Percentiles rank a stretch among this genome's conserved stretches.
These are phyloP conservation scores for Phytopythium aichiense DNA, from an alignment of 352 stramenopile genomes.

Conservation along the genomic window DNA sequence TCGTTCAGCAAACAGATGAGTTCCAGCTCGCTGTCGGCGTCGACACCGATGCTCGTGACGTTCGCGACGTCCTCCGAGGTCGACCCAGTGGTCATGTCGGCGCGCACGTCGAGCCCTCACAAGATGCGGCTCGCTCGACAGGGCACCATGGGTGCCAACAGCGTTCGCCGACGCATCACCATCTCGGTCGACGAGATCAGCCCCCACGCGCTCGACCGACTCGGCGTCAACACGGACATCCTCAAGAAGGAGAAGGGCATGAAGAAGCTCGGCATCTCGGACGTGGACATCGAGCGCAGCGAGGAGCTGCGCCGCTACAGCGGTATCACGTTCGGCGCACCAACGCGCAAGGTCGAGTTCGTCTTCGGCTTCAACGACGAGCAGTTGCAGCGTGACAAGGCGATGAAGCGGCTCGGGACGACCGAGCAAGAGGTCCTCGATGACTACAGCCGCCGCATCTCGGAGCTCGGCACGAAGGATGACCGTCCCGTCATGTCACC, in stretches of 20 bases:
- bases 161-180: conserved; percentile 18
- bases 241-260: conserved; percentile 72
- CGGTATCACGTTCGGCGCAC: conserved; percentile 25
- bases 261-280: conserved; percentile 72
- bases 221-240: conserved; percentile 57
- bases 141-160: not conserved
- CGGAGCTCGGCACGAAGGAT: conserved; percentile 32
- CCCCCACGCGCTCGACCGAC: conserved; percentile 43
- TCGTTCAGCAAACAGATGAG: conserved; percentile 1
- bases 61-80: conserved; percentile 2
- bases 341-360: conserved; percentile 43
- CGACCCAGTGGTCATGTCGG: not conserved
- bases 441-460: conserved; percentile 49
- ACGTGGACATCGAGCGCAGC: conserved; percentile 47
- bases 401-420: conserved; percentile 52
- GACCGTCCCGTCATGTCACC: not conserved
- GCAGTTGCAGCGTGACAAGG: conserved; percentile 53
- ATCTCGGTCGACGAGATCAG: conserved; percentile 31
- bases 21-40: not conserved
- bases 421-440: conserved; percentile 63
- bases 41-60: conserved; percentile 3
- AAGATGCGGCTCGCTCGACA: not conserved
- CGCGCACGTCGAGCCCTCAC: not conserved
- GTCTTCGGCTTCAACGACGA: conserved; percentile 64
- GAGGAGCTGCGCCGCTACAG: conserved; percentile 56